Conservation (phyloP, 73 alveolate species). For the Blepharisma stoltei region DNA sequence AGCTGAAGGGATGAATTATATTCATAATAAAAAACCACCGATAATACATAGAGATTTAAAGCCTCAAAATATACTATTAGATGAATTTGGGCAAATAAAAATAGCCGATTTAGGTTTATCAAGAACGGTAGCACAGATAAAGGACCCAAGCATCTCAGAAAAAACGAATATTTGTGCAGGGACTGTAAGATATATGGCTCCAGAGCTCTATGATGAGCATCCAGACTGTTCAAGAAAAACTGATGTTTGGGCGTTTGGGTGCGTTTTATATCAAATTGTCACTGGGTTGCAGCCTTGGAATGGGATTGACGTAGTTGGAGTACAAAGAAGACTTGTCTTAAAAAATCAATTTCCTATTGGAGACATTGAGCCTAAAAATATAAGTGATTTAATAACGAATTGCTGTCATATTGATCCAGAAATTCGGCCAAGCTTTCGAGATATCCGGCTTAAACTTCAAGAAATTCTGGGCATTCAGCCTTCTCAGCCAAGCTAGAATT, state of each 20-base stretch:
- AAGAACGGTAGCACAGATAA: slow-evolving; percentile 11
- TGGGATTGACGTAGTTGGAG: not conserved
- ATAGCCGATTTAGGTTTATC: slow-evolving; percentile 31
- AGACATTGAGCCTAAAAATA: not conserved
- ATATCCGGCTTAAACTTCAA: not conserved
- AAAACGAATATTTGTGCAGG: slow-evolving; percentile 27
- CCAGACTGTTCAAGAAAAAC: slow-evolving; percentile 30
- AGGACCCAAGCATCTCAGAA: slow-evolving; percentile 3
- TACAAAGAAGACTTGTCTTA: slow-evolving; percentile 15
- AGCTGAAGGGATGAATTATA: slow-evolving; percentile 28
- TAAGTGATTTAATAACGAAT: not conserved
- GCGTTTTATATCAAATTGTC: slow-evolving; percentile 12
- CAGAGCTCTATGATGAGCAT: slow-evolving; percentile 27
- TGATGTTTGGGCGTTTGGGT: slow-evolving; percentile 35
- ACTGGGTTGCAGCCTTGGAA: slow-evolving; percentile 2
- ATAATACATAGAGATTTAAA: slow-evolving; percentile 29
- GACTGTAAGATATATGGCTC: slow-evolving; percentile 35
- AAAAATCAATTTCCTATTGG: not conserved
- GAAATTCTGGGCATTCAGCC: not conserved
- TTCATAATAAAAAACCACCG: slow-evolving; percentile 24
- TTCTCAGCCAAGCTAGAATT: too few species aligned
- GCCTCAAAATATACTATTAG: slow-evolving; percentile 31
- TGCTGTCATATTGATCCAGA: not conserved
- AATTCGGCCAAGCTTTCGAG: not conserved
- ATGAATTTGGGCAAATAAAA: slow-evolving; percentile 26